Evolutionary conservation across 768 basidiomycete genomes (phyloP).

Genomic region (Leccinum imitatum): DNA sequence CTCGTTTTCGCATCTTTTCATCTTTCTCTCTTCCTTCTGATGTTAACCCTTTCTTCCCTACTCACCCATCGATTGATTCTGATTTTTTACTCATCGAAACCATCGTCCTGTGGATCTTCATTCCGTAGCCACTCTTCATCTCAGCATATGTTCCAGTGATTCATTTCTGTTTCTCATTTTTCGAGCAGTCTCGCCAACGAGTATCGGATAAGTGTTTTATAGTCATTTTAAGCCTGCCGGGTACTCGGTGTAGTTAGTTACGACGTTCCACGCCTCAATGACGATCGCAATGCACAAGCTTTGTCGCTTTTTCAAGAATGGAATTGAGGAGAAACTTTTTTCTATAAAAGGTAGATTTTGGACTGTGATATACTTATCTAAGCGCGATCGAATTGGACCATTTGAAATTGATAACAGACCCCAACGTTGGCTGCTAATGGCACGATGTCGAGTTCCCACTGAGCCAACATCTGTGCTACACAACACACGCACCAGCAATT

Average conservation of each 20-base stretch:
- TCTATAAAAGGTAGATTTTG: slow-evolving; percentile 7
- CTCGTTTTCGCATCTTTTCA: slow-evolving; percentile 6
- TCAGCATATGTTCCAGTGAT: slow-evolving; percentile 16
- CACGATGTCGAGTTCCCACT: slow-evolving; percentile 6
- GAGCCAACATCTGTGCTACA: background rate
- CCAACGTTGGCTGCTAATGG: background rate
- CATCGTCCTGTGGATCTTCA: slow-evolving; percentile 17
- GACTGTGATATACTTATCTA: background rate
- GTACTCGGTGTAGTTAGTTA: slow-evolving; percentile 23
- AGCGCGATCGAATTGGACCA: slow-evolving; percentile 5
- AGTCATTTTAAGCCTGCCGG: slow-evolving; percentile 7
- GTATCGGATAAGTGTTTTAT: slow-evolving; percentile 24
- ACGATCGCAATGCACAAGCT: slow-evolving; percentile 18
- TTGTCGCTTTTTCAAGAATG: slow-evolving; percentile 7
- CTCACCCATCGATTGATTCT: slow-evolving; percentile 10
- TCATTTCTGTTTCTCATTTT: background rate
- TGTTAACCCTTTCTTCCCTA: slow-evolving; percentile 2
- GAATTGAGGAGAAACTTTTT: slow-evolving; percentile 10
- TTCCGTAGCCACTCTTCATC: slow-evolving; percentile 9
- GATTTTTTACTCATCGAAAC: slow-evolving; percentile 12
- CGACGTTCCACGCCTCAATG: slow-evolving; percentile 19
- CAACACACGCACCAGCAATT: background rate
- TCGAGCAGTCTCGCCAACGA: slow-evolving; percentile 6
- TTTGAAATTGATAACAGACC: slow-evolving; percentile 29
- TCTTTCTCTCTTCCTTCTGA: slow-evolving; percentile 2